A percentile compares a stretch with the other conserved stretches of the same genome.
Evolutionary conservation across 805 yeast species (phyloP).

Genomic region (Candida vartiovaarae): DNA sequence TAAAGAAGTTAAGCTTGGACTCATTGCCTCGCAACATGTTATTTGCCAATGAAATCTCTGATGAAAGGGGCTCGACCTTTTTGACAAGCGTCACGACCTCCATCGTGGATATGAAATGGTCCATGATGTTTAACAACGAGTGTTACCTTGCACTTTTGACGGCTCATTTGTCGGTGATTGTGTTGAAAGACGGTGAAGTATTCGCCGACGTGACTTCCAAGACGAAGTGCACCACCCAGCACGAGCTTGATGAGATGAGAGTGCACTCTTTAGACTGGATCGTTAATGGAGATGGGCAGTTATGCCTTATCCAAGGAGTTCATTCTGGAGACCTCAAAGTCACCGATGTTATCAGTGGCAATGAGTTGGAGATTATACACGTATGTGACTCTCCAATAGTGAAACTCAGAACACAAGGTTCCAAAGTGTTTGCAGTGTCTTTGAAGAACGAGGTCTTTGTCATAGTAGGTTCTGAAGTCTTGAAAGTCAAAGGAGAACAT

Average conservation of each 20-base stretch:
- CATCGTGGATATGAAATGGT: constrained; percentile 14
- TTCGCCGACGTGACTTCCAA: constrained; percentile 11
- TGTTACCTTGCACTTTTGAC: constrained; percentile 18
- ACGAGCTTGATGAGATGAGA: constrained; percentile 11
- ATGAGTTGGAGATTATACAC: neutral
- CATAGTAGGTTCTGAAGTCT: constrained; percentile 1
- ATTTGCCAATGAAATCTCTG: constrained; percentile 7
- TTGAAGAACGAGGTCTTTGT: constrained; percentile 16
- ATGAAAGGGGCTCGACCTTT: constrained; percentile 15
- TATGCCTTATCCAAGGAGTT: constrained; percentile 13
- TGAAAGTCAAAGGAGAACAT: constrained; percentile 4
- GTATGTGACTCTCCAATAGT: constrained; percentile 11
- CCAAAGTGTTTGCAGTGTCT: constrained; percentile 8
- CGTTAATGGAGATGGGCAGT: neutral
- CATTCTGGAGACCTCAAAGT: constrained; percentile 15
- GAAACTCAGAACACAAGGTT: constrained; percentile 3
- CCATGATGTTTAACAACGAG: constrained; percentile 15
- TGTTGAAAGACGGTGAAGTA: constrained; percentile 11
- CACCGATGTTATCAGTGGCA: neutral
- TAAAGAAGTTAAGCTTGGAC: constrained; percentile 9
- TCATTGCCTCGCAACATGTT: constrained; percentile 9
- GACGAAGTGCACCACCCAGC: constrained; percentile 4
- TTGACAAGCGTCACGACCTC: constrained; percentile 10
- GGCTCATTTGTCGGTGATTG: constrained; percentile 9
- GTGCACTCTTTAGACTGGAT: constrained; percentile 18